A percentile compares a stretch with the other conserved stretches of the same genome.
phyloP scores from a whole-genome alignment of 2,329 filamentous ascomycete species.

The Verticillium nubilum region DNA sequence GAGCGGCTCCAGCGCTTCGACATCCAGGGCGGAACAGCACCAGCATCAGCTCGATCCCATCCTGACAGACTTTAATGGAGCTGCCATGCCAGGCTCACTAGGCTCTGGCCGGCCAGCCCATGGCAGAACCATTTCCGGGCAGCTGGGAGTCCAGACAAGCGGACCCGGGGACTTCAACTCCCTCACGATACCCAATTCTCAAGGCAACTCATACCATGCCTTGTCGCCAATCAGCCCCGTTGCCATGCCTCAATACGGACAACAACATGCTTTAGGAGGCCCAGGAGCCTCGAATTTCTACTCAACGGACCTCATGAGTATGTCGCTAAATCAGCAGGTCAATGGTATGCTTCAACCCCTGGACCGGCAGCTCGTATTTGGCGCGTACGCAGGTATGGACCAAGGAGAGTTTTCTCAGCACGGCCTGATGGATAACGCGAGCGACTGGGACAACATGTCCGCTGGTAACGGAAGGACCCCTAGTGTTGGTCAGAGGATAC shows the following conservation, averaged over 20 bases:
- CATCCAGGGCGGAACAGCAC: conserved; percentile 32
- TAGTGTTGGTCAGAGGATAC: conserved; percentile 8
- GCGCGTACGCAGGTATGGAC: conserved; percentile 53
- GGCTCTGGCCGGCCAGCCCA: conserved; percentile 26
- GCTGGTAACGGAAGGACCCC: conserved; percentile 16
- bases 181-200: conserved; percentile 34
- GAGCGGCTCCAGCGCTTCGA: not conserved
- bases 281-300: conserved; percentile 29
- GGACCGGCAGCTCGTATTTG: conserved; percentile 71
- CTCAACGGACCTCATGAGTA: conserved; percentile 46
- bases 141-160: conserved; percentile 34
- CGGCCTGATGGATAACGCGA: conserved; percentile 31
- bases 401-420: conserved; percentile 22
- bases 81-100: conserved; percentile 18
- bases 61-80: conserved; percentile 20
- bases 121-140: conserved; percentile 30
- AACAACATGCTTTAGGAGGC: not conserved
- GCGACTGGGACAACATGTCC: conserved; percentile 37
- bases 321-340: conserved; percentile 43
- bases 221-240: conserved; percentile 49
- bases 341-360: conserved; percentile 59
- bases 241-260: conserved; percentile 29
- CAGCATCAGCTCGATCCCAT: conserved; percentile 14
- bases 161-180: conserved; percentile 34
- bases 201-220: conserved; percentile 35